Evolutionary conservation across 2,329 filamentous ascomycete species (phyloP).

Genomic region (Colletotrichum orbiculare): DNA sequence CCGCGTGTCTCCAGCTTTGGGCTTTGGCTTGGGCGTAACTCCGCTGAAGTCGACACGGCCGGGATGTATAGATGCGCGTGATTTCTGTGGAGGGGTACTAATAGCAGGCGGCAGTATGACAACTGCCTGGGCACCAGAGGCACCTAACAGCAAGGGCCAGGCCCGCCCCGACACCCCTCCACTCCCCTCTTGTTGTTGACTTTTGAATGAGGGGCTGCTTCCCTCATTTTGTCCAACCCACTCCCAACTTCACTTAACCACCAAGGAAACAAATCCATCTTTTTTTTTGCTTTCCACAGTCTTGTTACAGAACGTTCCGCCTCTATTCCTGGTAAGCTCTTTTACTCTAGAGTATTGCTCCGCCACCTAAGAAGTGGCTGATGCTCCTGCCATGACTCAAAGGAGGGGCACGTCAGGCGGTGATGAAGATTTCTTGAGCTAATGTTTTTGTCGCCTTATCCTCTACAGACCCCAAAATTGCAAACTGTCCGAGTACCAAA

Average conservation of each 20-base stretch:
- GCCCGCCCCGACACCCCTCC: constrained; percentile 21
- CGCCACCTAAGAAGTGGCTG: constrained; percentile 15
- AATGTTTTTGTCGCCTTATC: constrained; percentile 14
- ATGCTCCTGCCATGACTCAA: constrained; percentile 13
- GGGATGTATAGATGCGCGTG: constrained; percentile 2
- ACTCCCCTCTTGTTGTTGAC: constrained; percentile 38
- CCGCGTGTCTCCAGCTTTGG: constrained; percentile 26
- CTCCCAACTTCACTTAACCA: constrained; percentile 35
- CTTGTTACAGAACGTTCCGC: constrained; percentile 30
- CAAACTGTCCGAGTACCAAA: constrained; percentile 4
- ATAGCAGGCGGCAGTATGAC: constrained; percentile 15
- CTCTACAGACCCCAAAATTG: constrained; percentile 22
- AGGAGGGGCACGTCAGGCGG: constrained; percentile 32
- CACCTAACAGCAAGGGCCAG: constrained; percentile 36
- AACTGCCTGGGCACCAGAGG: constrained; percentile 32
- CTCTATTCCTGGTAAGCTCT: constrained; percentile 29
- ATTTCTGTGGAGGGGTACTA: constrained; percentile 19
- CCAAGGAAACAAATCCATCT: constrained; percentile 32
- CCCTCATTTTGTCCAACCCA: constrained; percentile 38
- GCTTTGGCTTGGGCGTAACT: constrained; percentile 21
- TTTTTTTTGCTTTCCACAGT: constrained; percentile 29
- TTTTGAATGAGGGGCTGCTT: constrained; percentile 39
- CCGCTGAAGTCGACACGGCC: constrained; percentile 16
- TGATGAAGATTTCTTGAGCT: constrained; percentile 25
- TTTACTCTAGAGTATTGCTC: background rate